These are phyloP conservation scores for Jatropha curcas DNA, from an alignment of 345 rosid species.

Conservation along the genomic window DNA sequence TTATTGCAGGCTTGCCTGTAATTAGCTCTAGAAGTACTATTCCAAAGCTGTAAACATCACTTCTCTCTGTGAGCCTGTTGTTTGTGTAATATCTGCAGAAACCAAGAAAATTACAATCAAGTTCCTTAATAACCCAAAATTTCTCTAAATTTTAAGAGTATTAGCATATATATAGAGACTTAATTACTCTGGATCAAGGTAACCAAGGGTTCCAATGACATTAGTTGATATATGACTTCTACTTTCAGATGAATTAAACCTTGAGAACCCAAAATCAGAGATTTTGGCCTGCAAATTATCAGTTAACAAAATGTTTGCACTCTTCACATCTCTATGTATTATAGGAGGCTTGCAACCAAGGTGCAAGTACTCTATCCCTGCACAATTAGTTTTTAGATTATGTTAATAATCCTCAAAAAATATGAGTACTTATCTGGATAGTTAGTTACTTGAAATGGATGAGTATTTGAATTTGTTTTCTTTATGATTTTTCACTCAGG, in stretches of 20 bases:
- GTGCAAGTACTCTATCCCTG: constrained; percentile 18
- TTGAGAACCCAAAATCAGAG: constrained; percentile 18
- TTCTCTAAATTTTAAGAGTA: too few relatives aligned
- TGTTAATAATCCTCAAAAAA: too few relatives aligned
- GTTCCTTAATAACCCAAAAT: too few relatives aligned
- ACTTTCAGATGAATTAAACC: neutral
- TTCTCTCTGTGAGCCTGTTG: too few relatives aligned
- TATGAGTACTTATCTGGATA: too few relatives aligned
- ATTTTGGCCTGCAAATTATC: constrained; percentile 8
- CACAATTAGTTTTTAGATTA: neutral
- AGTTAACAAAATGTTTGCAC: constrained; percentile 10
- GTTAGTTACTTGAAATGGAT: too few relatives aligned
- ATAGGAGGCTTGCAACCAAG: constrained; percentile 13
- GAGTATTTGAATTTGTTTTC: too few relatives aligned
- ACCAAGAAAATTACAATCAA: too few relatives aligned
- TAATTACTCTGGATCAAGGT: constrained; percentile 4
- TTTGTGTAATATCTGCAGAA: too few relatives aligned
- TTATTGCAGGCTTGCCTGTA: neutral
- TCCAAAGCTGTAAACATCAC: neutral
- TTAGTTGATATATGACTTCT: neutral
- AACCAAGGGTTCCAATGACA: neutral
- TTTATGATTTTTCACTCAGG: too few relatives aligned
- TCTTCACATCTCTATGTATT: constrained; percentile 19
- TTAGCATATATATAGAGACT: too few relatives aligned
- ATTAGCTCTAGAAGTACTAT: neutral